These are phyloP conservation scores for Pestalotiopsis sp. DNA, from an alignment of 2,329 filamentous ascomycete species.

Conservation along the genomic window DNA sequence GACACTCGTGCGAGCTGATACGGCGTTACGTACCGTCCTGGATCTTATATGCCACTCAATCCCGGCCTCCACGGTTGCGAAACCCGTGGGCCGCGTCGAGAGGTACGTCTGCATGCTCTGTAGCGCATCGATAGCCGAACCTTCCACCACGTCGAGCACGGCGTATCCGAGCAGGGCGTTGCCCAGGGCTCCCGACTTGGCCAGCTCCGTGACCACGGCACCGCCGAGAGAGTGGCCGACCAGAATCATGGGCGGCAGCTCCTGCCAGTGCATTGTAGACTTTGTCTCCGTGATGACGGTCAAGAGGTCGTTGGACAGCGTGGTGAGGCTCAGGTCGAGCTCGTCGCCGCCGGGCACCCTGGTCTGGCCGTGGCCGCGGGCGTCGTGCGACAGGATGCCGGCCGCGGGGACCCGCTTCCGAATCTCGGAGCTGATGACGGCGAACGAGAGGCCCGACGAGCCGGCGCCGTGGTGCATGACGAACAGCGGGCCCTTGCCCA, in stretches of 20 bases:
- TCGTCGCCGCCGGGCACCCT: conserved; percentile 44
- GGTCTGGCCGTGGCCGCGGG: conserved; percentile 82
- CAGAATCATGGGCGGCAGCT: conserved; percentile 75
- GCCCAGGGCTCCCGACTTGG: conserved; percentile 68
- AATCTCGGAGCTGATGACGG: conserved; percentile 77
- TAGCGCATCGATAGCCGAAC: conserved; percentile 91
- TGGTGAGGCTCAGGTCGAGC: conserved; percentile 72
- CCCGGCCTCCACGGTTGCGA: conserved; percentile 75
- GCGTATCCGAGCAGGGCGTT: conserved; percentile 77
- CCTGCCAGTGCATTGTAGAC: conserved; percentile 70
- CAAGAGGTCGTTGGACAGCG: conserved; percentile 73
- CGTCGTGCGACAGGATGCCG: conserved; percentile 84
- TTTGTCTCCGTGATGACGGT: conserved; percentile 70
- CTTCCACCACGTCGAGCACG: conserved; percentile 93
- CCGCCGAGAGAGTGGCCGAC: conserved; percentile 94
- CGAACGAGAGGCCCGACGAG: conserved; percentile 91
- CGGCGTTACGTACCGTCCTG: conserved; percentile 80
- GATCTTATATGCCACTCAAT: conserved; percentile 95
- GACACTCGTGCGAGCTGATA: conserved; percentile 85
- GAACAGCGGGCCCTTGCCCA: conserved; percentile 76
- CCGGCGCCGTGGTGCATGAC: conserved; percentile 95
- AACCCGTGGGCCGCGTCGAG: conserved; percentile 76
- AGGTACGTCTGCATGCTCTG: conserved; percentile 94
- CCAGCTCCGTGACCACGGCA: conserved; percentile 85
- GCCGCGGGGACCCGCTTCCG: conserved; percentile 76